phyloP scores from a whole-genome alignment of 495 filamentous ascomycete genomes.

The Aspergillus ellipticus region DNA sequence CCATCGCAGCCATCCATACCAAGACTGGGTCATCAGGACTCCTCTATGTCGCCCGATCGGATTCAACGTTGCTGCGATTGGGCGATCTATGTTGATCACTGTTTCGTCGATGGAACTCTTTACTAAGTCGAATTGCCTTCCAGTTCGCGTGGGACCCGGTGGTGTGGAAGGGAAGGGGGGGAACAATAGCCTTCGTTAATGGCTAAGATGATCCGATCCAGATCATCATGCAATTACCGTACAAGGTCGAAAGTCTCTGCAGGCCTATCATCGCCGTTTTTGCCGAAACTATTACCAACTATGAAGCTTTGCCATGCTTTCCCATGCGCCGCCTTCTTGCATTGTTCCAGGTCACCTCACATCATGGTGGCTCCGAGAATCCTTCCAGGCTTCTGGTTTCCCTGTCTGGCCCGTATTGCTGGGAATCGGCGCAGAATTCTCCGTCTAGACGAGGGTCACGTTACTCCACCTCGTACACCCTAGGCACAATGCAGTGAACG shows the following conservation, averaged over 20 bases:
- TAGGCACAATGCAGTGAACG: no score
- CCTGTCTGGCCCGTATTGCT: not conserved
- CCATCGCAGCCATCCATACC: no score
- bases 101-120: not conserved
- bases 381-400: not conserved
- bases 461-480: not conserved
- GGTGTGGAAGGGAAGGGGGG: not conserved
- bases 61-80: not conserved
- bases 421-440: not conserved
- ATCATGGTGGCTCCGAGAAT: not conserved
- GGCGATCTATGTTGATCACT: not conserved
- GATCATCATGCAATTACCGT: not conserved
- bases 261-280: not conserved
- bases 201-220: slow-evolving; percentile 1
- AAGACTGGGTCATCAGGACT: not conserved
- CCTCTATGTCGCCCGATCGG: not conserved
- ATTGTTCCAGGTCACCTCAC: not conserved
- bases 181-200: not conserved
- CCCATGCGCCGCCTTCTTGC: not conserved
- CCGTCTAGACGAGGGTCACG: not conserved
- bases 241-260: not conserved
- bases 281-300: slow-evolving; percentile 1
- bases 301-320: not conserved
- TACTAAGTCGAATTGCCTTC: no score
- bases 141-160: not conserved